Evolutionary conservation across 805 yeast genomes (phyloP).

Genomic region (Zygosaccharomyces siamensis): DNA sequence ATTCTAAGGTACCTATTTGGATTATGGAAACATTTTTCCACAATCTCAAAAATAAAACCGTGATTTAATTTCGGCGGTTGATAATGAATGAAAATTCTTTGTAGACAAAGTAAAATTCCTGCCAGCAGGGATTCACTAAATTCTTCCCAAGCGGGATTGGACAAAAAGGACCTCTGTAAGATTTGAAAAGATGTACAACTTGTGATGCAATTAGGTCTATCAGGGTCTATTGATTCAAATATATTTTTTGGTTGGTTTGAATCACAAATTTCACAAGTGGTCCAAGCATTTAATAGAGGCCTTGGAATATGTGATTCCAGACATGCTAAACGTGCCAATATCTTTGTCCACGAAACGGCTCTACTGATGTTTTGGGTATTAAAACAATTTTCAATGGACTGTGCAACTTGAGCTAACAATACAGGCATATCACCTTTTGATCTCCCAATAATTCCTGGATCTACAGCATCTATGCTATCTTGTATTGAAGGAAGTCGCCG

Average conservation of each 20-base stretch:
- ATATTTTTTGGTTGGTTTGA: constrained; percentile 11
- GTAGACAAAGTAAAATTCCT: constrained; percentile 43
- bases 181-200: constrained; percentile 24
- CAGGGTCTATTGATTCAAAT: constrained; percentile 21
- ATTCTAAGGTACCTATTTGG: constrained; percentile 53
- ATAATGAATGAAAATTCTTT: constrained; percentile 48
- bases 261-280: constrained; percentile 25
- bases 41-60: constrained; percentile 36
- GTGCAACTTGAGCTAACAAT: constrained; percentile 16
- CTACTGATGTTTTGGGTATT: constrained; percentile 17
- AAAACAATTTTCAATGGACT: constrained; percentile 15
- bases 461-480: constrained; percentile 9
- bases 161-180: constrained; percentile 26
- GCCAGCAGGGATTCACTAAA: constrained; percentile 36
- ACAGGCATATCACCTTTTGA: constrained; percentile 2
- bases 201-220: constrained; percentile 29
- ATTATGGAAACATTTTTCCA: constrained; percentile 39
- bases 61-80: constrained; percentile 41
- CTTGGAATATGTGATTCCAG: constrained; percentile 10
- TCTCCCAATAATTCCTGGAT: constrained; percentile 13
- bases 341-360: constrained; percentile 17
- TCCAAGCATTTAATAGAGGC: constrained; percentile 9
- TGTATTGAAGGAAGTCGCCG: constrained; percentile 4
- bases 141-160: constrained; percentile 20
- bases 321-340: constrained; percentile 25